These are phyloP conservation scores for Trichoderma sp. DNA, from an alignment of 2,329 filamentous ascomycete species.

Conservation along the genomic window DNA sequence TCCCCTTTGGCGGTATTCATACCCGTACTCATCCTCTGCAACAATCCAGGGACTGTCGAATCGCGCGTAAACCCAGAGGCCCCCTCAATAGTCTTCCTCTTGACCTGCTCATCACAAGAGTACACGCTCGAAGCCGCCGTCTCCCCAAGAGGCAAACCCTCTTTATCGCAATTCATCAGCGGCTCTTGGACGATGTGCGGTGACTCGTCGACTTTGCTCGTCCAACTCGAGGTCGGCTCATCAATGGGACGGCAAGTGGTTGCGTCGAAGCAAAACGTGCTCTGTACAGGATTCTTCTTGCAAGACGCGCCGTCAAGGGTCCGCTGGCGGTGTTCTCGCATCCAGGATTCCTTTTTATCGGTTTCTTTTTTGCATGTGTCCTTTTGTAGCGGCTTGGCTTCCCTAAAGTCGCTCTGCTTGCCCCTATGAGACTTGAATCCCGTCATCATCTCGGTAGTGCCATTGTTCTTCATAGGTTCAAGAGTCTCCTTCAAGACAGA, in stretches of 20 bases:
- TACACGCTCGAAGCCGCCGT: background rate
- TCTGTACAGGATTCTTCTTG: background rate
- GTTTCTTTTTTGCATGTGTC: background rate
- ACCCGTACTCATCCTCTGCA: background rate
- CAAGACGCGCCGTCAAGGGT: background rate
- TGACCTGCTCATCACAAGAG: background rate
- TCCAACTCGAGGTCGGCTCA: background rate
- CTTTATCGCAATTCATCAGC: background rate
- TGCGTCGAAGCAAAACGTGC: background rate
- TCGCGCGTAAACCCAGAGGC: background rate
- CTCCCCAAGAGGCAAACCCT: background rate
- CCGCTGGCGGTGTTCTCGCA: background rate
- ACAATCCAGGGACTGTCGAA: background rate
- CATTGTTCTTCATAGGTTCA: background rate
- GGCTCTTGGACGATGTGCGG: background rate
- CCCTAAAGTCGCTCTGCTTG: background rate
- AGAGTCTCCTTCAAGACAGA: background rate
- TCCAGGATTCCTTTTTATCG: background rate
- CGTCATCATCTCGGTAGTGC: background rate
- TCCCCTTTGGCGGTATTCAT: background rate
- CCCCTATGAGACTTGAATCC: background rate
- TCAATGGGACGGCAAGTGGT: background rate
- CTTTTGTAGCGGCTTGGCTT: background rate
- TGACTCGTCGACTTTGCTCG: background rate
- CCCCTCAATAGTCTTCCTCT: background rate